Evolutionary conservation across 495 filamentous ascomycete species (phyloP).

Genomic region (Cenococcum geophilum): DNA sequence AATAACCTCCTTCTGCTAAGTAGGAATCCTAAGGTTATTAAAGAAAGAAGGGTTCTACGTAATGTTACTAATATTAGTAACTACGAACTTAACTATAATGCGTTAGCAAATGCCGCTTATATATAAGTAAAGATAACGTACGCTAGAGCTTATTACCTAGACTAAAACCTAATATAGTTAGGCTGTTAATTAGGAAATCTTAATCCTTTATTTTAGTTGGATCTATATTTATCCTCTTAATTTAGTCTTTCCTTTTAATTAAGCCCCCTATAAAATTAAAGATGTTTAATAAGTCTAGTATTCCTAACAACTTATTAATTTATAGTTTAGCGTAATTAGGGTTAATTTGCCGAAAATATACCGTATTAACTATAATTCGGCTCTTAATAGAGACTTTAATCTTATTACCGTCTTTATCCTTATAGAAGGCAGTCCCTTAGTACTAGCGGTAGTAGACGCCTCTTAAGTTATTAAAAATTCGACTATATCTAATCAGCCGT

Average conservation of each 20-base stretch:
- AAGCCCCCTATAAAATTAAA: not conserved
- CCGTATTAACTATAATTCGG: not conserved
- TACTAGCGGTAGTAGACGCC: not conserved
- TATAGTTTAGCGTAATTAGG: not conserved
- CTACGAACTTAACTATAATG: not conserved
- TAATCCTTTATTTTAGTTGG: constrained; percentile 28
- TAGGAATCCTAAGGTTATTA: not conserved
- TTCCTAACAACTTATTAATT: not conserved
- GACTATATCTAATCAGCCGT: constrained; percentile 16
- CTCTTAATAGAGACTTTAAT: constrained; percentile 3
- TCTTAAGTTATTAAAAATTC: not conserved
- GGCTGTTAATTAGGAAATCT: constrained; percentile 31
- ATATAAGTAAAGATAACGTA: constrained; percentile 3
- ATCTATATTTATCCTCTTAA: not conserved
- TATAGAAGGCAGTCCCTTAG: not conserved
- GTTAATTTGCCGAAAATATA: not conserved
- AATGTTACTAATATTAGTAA: not conserved
- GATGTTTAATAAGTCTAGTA: not conserved
- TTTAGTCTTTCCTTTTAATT: not conserved
- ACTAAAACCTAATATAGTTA: constrained; percentile 34
- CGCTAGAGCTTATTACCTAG: constrained; percentile 28
- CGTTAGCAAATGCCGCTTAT: not conserved
- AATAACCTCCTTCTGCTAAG: constrained; percentile 1
- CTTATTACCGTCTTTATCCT: not conserved
- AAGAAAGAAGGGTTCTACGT: not conserved